Evolutionary conservation across 208 protist species (phyloP), one percentile per base, ranked within the genome.

Genomic region (Trypanosoma brucei): DNA sequence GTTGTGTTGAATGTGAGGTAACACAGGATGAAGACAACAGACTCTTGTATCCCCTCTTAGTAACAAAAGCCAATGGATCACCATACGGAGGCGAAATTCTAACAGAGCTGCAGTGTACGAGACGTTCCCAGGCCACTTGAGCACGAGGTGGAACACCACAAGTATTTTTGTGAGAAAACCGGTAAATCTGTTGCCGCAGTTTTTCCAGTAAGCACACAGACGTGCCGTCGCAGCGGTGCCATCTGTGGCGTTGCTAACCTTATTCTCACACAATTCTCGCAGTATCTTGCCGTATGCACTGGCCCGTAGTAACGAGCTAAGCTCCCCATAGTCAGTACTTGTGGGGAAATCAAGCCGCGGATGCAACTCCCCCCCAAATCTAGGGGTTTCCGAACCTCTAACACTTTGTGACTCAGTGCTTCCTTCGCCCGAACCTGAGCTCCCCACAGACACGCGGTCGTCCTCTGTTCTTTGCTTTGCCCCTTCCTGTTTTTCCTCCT

Each of bases 291-390:
- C 83, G 31, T 64, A 70, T 0, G 77, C 68, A 62, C 77, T 78
- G 36, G 78, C 73, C 34, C 65, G 61, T 22, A 95, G 62, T 52
- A 89, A 59, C 33, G 75, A 49, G 53, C 72, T 82, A 59, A 93
- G 73, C 60, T 95, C 84, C 11, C 77, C 65, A 35, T 36, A 56
- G 54, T 92, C 82, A 1, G 59, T 62, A 37, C 72, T 90, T 9
- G 75, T 85, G 9, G 85, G 75, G 59, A 92, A 95, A 75, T 91
- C 72, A 39, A 95, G 75, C 0, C 89, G 79, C 0, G 88, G 88
- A 14, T 84, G 77, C 52, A 91, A 61, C 0, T 68, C 76, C 55
- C 33, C 44, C 11, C 30, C 44, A 14, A 22, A 8, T 34, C 31
- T 0, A 34, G 11, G 31, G 22, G 22, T 22, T 22, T 22, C 22